phyloP scores from a whole-genome alignment of 768 basidiomycete species.

The Phanerodontia chrysosporium region DNA sequence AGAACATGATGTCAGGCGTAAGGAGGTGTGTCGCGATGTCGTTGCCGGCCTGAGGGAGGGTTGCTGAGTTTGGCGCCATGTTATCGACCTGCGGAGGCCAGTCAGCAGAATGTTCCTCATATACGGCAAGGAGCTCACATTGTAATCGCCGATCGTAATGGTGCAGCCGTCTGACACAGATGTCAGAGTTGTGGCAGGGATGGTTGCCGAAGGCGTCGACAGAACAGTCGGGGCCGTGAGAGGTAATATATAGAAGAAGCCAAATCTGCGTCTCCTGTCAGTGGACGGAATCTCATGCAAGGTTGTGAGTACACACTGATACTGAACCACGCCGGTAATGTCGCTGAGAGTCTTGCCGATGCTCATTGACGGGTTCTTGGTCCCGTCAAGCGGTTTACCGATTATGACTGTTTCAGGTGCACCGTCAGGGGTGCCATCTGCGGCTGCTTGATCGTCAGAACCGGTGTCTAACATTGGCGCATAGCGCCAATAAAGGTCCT shows the following conservation, averaged over 20 bases:
- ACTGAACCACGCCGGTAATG: conserved; percentile 52
- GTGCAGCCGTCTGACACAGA: conserved; percentile 32
- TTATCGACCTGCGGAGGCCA: conserved; percentile 21
- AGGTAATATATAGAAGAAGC: conserved; percentile 56
- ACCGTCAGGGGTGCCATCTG: conserved; percentile 49
- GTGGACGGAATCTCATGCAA: not conserved
- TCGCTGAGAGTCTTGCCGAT: conserved; percentile 44
- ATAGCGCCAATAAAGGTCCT: not conserved
- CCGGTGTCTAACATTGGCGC: not conserved
- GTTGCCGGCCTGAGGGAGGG: conserved; percentile 33
- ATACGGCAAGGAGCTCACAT: conserved; percentile 30
- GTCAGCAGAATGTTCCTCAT: not conserved
- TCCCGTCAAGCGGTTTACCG: conserved; percentile 49
- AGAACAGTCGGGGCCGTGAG: conserved; percentile 48
- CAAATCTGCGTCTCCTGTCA: conserved; percentile 20
- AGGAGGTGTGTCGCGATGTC: conserved; percentile 50
- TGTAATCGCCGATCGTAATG: conserved; percentile 59
- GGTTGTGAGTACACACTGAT: conserved; percentile 34
- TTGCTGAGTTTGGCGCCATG: conserved; percentile 14
- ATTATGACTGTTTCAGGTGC: conserved; percentile 56
- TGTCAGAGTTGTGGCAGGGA: conserved; percentile 39
- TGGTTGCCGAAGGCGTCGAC: conserved; percentile 31
- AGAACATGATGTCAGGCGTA: conserved; percentile 54
- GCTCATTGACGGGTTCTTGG: conserved; percentile 45
- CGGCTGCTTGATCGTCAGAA: conserved; percentile 31